Evolutionary conservation across 768 basidiomycete species (phyloP).

Genomic region (Boletus sensibilis): DNA sequence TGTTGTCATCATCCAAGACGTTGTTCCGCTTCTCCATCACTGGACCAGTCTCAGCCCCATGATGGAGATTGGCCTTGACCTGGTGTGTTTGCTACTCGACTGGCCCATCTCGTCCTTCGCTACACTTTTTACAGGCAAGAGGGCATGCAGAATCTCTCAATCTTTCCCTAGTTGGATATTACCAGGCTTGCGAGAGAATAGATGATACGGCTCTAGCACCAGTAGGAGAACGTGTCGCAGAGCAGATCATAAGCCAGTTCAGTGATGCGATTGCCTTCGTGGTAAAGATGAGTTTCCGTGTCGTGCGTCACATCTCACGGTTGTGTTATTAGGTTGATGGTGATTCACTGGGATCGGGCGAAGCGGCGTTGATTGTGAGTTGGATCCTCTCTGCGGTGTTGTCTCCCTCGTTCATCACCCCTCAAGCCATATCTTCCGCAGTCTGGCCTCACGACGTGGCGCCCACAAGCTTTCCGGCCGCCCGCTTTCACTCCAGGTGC

Average conservation of each 20-base stretch:
- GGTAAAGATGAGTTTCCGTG: constrained; percentile 40
- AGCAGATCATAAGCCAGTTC: constrained; percentile 54
- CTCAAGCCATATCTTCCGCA: constrained; percentile 52
- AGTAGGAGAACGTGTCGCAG: constrained; percentile 62
- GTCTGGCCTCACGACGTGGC: constrained; percentile 44
- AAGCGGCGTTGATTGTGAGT: constrained; percentile 60
- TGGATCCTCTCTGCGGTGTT: background rate
- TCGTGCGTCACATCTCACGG: constrained; percentile 6
- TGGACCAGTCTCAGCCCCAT: constrained; percentile 83
- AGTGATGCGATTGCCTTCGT: constrained; percentile 66
- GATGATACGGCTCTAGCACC: constrained; percentile 61
- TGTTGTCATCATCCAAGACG: constrained; percentile 55
- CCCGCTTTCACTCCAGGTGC: constrained; percentile 48
- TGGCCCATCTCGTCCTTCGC: background rate
- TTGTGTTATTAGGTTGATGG: constrained; percentile 53
- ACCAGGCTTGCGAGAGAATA: constrained; percentile 67
- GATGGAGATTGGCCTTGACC: constrained; percentile 83
- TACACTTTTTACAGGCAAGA: constrained; percentile 44
- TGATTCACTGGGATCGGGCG: constrained; percentile 49
- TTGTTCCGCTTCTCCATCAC: constrained; percentile 77
- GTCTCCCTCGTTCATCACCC: constrained; percentile 3
- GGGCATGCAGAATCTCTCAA: constrained; percentile 55
- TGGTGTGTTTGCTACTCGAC: constrained; percentile 44
- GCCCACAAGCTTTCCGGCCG: constrained; percentile 39
- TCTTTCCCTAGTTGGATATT: constrained; percentile 66